phyloP scores from a whole-genome alignment of 352 stramenopile species.

The Phytophthora chlamydospora region DNA sequence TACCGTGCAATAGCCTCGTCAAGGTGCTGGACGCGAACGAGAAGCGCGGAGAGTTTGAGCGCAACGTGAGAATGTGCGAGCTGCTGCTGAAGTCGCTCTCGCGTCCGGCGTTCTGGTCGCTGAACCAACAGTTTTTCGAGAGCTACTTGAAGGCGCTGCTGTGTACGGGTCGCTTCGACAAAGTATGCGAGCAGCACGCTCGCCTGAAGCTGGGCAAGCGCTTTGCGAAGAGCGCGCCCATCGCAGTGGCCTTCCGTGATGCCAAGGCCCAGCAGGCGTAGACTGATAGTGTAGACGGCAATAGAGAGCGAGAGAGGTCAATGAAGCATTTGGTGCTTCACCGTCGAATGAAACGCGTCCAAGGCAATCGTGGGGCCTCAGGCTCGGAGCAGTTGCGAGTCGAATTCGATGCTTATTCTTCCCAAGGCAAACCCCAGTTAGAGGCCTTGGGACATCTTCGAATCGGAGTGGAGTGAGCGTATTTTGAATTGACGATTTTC shows the following conservation, averaged over 20 bases:
- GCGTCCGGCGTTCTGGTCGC: slow-evolving; percentile 1
- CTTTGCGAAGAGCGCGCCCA: slow-evolving; percentile 19
- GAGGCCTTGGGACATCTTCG: too few relatives aligned
- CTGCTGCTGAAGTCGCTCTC: slow-evolving; percentile 11
- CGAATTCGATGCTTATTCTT: too few relatives aligned
- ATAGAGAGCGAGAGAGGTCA: too few relatives aligned
- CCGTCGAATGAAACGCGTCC: too few relatives aligned
- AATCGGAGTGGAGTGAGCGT: too few relatives aligned
- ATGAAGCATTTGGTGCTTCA: too few relatives aligned
- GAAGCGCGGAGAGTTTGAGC: slow-evolving; percentile 6
- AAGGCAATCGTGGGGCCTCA: too few relatives aligned
- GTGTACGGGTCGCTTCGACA: slow-evolving; percentile 9
- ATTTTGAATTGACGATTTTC: too few relatives aligned
- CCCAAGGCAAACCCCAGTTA: too few relatives aligned
- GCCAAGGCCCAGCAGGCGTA: neutral
- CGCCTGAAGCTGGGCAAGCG: slow-evolving; percentile 19
- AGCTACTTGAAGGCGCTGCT: slow-evolving; percentile 23
- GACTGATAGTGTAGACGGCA: neutral
- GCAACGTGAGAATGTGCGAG: slow-evolving; percentile 13
- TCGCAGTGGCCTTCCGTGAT: slow-evolving; percentile 4
- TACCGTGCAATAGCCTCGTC: slow-evolving; percentile 30
- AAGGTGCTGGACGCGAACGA: slow-evolving; percentile 25
- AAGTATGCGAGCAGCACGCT: slow-evolving; percentile 14
- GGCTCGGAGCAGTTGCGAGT: too few relatives aligned
- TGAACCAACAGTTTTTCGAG: slow-evolving; percentile 31